These are phyloP conservation scores for Chaetomium globosum DNA, from an alignment of 2,329 filamentous ascomycete genomes.

Conservation along the genomic window DNA sequence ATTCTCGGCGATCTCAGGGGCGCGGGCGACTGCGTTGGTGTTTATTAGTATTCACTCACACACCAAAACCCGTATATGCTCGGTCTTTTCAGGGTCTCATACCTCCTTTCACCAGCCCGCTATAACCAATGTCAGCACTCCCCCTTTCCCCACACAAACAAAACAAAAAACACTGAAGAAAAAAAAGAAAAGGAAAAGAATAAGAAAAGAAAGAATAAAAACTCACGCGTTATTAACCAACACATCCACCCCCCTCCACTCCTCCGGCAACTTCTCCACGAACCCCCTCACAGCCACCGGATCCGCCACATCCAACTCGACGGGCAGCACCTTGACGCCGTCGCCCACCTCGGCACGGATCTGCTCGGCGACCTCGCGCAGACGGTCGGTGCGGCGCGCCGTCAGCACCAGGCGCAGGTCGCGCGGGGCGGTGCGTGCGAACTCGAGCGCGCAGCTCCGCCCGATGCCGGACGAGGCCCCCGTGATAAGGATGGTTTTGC, in stretches of 20 bases:
- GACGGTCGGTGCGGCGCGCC: conserved; percentile 77
- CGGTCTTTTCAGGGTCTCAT: conserved; percentile 1
- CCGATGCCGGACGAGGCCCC: conserved; percentile 95
- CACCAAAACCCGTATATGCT: not conserved
- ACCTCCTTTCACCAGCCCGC: conserved; percentile 36
- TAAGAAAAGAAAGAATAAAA: not conserved
- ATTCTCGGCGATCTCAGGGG: conserved; percentile 76
- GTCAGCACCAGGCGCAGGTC: conserved; percentile 83
- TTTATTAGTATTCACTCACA: not conserved
- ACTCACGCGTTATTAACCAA: conserved; percentile 94
- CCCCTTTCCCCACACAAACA: not conserved
- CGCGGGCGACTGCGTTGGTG: conserved; percentile 41
- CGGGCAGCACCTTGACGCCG: conserved; percentile 78
- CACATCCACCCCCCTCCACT: conserved; percentile 82
- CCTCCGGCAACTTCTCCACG: conserved; percentile 72
- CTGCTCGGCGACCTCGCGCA: conserved; percentile 74
- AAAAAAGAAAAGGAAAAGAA: not conserved
- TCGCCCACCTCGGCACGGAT: conserved; percentile 76
- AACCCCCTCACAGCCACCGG: conserved; percentile 73
- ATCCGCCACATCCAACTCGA: conserved; percentile 85
- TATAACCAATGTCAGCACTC: conserved; percentile 13
- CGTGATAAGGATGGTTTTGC: conserved; percentile 91
- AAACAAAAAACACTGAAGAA: not conserved
- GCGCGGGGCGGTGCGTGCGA: conserved; percentile 79
- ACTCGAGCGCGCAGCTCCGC: conserved; percentile 80